phyloP scores from a whole-genome alignment of 495 filamentous ascomycete species.

The Cenococcum geophilum region DNA sequence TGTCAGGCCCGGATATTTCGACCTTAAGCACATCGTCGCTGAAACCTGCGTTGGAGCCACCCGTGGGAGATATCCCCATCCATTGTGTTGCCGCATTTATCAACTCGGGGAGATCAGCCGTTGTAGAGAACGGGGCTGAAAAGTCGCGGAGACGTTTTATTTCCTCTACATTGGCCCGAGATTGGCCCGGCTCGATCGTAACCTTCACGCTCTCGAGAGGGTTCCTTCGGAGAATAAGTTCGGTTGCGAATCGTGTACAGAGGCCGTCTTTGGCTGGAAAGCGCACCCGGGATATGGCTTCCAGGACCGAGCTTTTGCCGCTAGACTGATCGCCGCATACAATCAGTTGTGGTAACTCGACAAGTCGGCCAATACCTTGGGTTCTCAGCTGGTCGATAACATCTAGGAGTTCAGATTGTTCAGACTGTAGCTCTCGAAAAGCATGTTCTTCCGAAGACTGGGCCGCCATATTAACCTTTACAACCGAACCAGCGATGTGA shows the following conservation, averaged over 20 bases:
- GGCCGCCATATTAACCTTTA: background rate
- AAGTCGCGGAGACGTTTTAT: background rate
- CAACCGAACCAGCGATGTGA: background rate
- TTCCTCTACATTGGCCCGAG: slow-evolving; percentile 2
- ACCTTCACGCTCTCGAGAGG: background rate
- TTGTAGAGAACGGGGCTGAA: background rate
- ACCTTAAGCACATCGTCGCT: slow-evolving; percentile 5
- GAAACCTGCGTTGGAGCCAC: slow-evolving; percentile 1
- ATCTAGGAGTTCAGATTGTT: background rate
- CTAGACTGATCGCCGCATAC: slow-evolving; percentile 12
- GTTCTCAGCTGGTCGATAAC: background rate
- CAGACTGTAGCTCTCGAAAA: background rate
- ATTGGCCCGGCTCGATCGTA: background rate
- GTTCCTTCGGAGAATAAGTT: slow-evolving; percentile 3
- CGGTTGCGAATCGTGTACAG: slow-evolving; percentile 12
- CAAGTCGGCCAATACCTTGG: background rate
- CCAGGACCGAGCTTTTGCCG: slow-evolving; percentile 12
- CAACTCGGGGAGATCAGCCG: slow-evolving; percentile 1
- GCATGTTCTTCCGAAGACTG: background rate
- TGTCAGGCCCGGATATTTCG: slow-evolving; percentile 5
- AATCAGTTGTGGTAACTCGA: slow-evolving; percentile 5
- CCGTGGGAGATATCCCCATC: background rate
- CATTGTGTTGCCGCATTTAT: slow-evolving; percentile 5
- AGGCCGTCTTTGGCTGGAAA: slow-evolving; percentile 7
- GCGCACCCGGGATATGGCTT: slow-evolving; percentile 2